Percentiles rank a stretch among this genome's conserved stretches.
Conservation (phyloP, 257 asterid genomes). For the Przewalskia tangutica region DNA sequence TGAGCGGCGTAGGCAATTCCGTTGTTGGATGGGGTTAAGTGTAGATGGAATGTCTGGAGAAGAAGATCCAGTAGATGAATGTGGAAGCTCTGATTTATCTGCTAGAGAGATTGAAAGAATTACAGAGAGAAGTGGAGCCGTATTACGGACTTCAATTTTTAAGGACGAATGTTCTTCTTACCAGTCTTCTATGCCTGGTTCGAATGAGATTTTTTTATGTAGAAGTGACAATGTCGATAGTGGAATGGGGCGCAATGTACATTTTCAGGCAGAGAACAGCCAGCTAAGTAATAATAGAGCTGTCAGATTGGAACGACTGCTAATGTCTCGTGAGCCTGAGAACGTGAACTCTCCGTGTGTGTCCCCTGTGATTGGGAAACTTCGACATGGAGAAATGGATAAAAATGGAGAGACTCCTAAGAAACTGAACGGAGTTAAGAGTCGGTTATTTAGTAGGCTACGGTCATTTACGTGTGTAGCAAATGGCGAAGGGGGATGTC, state of each 20-base stretch:
- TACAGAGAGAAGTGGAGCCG: slow-evolving; percentile 44
- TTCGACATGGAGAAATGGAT: slow-evolving; percentile 22
- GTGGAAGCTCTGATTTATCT: slow-evolving; percentile 8
- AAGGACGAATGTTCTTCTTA: slow-evolving; percentile 42
- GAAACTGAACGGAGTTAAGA: slow-evolving; percentile 29
- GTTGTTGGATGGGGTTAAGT: slow-evolving; percentile 42
- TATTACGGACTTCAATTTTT: slow-evolving; percentile 29
- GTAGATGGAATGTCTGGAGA: slow-evolving; percentile 15
- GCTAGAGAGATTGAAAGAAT: slow-evolving; percentile 27
- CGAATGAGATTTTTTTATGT: slow-evolving; percentile 12
- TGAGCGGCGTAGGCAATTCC: slow-evolving; percentile 59
- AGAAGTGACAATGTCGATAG: slow-evolving; percentile 17
- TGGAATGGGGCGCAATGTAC: slow-evolving; percentile 14
- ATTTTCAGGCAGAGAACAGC: slow-evolving; percentile 15
- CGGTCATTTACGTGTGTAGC: slow-evolving; percentile 43
- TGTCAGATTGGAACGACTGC: slow-evolving; percentile 13
- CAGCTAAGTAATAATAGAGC: slow-evolving; percentile 15
- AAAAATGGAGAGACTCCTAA: slow-evolving; percentile 13
- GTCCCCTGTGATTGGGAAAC: slow-evolving; percentile 15
- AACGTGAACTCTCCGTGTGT: slow-evolving; percentile 5
- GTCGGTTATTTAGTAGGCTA: slow-evolving; percentile 42
- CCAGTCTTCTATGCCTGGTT: slow-evolving; percentile 34
- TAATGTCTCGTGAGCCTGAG: slow-evolving; percentile 17
- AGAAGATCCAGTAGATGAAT: slow-evolving; percentile 11
- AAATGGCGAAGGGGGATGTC: slow-evolving; percentile 19